Conservation (phyloP, 495 filamentous ascomycete species). For the Xylaria acuta region DNA sequence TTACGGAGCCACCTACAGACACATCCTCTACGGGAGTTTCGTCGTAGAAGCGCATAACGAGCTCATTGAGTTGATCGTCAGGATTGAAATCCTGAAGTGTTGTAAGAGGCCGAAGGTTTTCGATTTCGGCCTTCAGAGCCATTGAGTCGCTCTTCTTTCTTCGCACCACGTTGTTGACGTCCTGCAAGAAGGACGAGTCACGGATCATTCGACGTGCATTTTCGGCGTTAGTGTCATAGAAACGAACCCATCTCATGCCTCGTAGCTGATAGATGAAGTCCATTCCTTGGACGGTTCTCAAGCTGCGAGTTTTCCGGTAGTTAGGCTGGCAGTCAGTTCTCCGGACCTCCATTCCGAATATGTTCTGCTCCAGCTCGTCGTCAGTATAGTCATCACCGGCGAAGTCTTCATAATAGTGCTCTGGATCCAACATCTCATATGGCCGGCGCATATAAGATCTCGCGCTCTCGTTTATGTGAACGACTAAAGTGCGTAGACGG, state of each 20-base stretch:
- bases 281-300: slow-evolving; percentile 47
- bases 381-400: neutral
- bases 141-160: slow-evolving; percentile 25
- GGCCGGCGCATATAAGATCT: slow-evolving; percentile 33
- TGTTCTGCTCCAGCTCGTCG: slow-evolving; percentile 3
- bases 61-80: slow-evolving; percentile 25
- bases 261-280: slow-evolving; percentile 48
- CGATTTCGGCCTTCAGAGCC: slow-evolving; percentile 28
- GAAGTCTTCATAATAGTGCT: slow-evolving; percentile 2
- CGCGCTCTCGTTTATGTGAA: slow-evolving; percentile 45
- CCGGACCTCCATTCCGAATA: slow-evolving; percentile 27
- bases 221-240: slow-evolving; percentile 39
- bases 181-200: slow-evolving; percentile 46
- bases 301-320: slow-evolving; percentile 35
- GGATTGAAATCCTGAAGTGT: slow-evolving; percentile 32
- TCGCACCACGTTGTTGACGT: slow-evolving; percentile 37
- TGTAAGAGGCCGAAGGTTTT: slow-evolving; percentile 36
- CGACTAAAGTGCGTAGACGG: slow-evolving; percentile 42
- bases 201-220: slow-evolving; percentile 17
- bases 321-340: slow-evolving; percentile 46
- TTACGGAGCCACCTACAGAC: slow-evolving; percentile 17
- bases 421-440: slow-evolving; percentile 33
- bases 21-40: slow-evolving; percentile 17
- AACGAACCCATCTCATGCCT: slow-evolving; percentile 44
- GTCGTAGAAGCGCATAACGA: slow-evolving; percentile 38